Conservation (phyloP, 2,329 filamentous ascomycete species). For the Aquanectria penicillioides region DNA sequence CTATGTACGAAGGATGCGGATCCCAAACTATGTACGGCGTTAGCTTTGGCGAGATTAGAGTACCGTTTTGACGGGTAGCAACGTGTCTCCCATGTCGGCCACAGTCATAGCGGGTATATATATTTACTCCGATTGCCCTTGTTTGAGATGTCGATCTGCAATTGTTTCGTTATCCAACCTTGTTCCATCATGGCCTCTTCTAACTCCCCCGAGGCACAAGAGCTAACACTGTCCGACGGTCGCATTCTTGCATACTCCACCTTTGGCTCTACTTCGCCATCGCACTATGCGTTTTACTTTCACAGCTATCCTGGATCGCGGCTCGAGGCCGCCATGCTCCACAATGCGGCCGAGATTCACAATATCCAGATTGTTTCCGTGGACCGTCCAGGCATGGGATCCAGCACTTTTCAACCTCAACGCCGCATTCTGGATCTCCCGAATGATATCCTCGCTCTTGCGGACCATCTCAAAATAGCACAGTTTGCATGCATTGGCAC, state of each 20-base stretch:
- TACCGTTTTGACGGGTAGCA: not conserved
- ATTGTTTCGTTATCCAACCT: too few relatives aligned
- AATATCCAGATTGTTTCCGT: not conserved
- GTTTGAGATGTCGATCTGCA: too few relatives aligned
- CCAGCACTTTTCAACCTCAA: not conserved
- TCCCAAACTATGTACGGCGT: not conserved
- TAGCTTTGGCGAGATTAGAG: not conserved
- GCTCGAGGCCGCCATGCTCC: not conserved
- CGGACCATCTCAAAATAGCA: slow-evolving; percentile 31
- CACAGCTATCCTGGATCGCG: not conserved
- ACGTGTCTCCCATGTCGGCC: not conserved
- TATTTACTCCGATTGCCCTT: too few relatives aligned
- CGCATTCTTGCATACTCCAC: slow-evolving; percentile 2
- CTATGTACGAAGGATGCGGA: slow-evolving; percentile 2
- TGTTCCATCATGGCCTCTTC: not conserved
- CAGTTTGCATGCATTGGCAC: slow-evolving; percentile 41
- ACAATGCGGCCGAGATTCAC: not conserved
- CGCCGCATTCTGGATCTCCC: slow-evolving; percentile 5
- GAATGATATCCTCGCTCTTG: slow-evolving; percentile 30
- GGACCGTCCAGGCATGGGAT: slow-evolving; percentile 6
- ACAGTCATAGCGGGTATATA: too few relatives aligned
- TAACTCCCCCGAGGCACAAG: not conserved
- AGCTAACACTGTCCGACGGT: not conserved
- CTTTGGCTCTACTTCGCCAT: not conserved
- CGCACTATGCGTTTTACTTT: not conserved